Evolutionary conservation across 768 basidiomycete genomes (phyloP).

Genomic region (Naganishia vaughanmartiniae): DNA sequence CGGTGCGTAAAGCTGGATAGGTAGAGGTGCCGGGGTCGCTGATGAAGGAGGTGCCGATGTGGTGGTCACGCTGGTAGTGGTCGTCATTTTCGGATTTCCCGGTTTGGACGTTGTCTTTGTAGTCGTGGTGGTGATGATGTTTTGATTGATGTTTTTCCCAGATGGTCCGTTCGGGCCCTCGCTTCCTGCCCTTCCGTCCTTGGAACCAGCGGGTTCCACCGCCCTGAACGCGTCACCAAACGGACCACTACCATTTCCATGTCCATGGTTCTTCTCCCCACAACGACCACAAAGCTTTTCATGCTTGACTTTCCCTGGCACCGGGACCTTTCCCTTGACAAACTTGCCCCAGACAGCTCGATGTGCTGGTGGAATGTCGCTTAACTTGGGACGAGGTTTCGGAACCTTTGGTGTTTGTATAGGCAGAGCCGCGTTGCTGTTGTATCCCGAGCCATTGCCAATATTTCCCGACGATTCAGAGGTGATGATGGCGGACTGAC

Average conservation of each 20-base stretch:
- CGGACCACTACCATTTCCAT: slow-evolving; percentile 11
- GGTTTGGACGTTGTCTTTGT: slow-evolving; percentile 3
- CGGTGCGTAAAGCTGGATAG: slow-evolving; percentile 22
- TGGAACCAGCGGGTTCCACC: not conserved
- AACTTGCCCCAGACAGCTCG: slow-evolving; percentile 21
- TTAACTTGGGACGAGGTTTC: slow-evolving; percentile 20
- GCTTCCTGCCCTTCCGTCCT: slow-evolving; percentile 2
- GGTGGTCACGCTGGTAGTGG: slow-evolving; percentile 19
- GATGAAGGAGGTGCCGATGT: slow-evolving; percentile 14
- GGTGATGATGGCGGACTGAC: not conserved
- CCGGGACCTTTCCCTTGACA: slow-evolving; percentile 15
- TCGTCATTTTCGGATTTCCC: slow-evolving; percentile 12
- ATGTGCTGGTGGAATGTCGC: slow-evolving; percentile 21
- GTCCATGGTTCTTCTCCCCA: slow-evolving; percentile 10
- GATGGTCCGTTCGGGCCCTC: not conserved
- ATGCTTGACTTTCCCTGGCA: slow-evolving; percentile 18
- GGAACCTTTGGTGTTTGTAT: slow-evolving; percentile 13
- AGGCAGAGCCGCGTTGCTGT: not conserved
- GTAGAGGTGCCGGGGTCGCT: slow-evolving; percentile 7
- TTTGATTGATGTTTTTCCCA: not conserved
- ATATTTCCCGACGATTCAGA: not conserved
- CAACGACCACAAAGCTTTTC: slow-evolving; percentile 19
- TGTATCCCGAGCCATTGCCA: slow-evolving; percentile 1
- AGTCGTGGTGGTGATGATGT: slow-evolving; percentile 8
- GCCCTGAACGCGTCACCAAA: slow-evolving; percentile 16